A percentile compares a stretch with the other conserved stretches of the same genome.
phyloP scores from a whole-genome alignment of 306 rosid genomes.

The Quercus cerris region DNA sequence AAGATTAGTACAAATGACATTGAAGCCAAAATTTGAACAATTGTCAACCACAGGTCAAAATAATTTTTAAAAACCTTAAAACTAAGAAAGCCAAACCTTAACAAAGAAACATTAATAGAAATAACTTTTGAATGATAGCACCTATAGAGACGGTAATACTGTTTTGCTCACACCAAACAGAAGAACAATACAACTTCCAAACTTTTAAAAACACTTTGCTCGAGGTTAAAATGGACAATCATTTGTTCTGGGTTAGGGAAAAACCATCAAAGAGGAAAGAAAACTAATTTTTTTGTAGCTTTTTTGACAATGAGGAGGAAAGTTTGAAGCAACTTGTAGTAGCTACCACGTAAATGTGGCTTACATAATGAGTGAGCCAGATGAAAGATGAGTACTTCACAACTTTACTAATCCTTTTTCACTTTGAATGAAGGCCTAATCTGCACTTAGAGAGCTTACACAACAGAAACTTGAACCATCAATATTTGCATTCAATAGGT shows the following conservation, averaged over 20 bases:
- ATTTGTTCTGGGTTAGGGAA: background rate
- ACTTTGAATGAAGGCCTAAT: background rate
- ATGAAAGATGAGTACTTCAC: background rate
- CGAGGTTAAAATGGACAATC: background rate
- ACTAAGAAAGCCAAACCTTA: too few relatives aligned
- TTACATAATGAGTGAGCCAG: background rate
- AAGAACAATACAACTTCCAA: too few relatives aligned
- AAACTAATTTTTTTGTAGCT: background rate
- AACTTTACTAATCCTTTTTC: background rate
- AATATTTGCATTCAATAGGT: conserved; percentile 23
- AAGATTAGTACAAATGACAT: too few relatives aligned
- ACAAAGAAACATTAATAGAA: too few relatives aligned
- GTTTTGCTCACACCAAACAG: too few relatives aligned
- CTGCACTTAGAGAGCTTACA: background rate
- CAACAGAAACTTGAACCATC: conserved; percentile 11
- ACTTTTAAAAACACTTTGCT: too few relatives aligned
- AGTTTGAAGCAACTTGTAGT: background rate
- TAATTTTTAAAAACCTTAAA: too few relatives aligned
- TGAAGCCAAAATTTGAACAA: too few relatives aligned
- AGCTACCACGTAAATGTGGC: background rate
- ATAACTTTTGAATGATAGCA: too few relatives aligned
- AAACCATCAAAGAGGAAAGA: background rate
- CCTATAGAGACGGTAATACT: too few relatives aligned
- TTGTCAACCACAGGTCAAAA: too few relatives aligned
- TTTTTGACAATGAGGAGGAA: background rate